Evolutionary conservation across 352 stramenopile genomes (phyloP).

Genomic region (Globisporangium recalcitrans): DNA sequence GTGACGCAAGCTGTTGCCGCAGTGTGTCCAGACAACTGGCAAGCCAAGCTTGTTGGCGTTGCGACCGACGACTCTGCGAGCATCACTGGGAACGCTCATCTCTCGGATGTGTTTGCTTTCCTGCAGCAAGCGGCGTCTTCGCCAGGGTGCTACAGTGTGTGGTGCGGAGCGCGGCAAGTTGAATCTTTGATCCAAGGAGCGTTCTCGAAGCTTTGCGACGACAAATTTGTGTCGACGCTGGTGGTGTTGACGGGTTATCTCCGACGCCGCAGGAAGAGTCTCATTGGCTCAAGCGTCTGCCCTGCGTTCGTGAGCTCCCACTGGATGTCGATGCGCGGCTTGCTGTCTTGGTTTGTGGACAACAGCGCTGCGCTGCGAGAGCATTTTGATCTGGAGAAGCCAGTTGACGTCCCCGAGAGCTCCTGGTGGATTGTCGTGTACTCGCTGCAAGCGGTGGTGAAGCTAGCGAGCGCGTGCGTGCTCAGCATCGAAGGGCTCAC

Average conservation of each 20-base stretch:
- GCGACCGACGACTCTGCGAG: constrained; percentile 5
- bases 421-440: constrained; percentile 13
- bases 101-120: neutral
- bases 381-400: neutral
- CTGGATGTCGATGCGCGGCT: constrained; percentile 2
- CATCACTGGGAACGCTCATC: neutral
- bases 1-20: neutral
- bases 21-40: constrained; percentile 2
- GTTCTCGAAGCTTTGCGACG: constrained; percentile 5
- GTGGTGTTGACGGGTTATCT: neutral
- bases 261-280: neutral
- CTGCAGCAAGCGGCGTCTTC: constrained; percentile 8
- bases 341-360: constrained; percentile 6
- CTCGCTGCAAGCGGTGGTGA: constrained; percentile 3
- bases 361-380: neutral
- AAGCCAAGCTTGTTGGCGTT: constrained; percentile 10
- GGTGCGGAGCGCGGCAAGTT: constrained; percentile 9
- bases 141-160: constrained; percentile 5
- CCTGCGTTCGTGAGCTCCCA: neutral
- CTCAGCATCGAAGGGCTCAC: constrained; percentile 1
- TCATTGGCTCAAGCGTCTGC: neutral
- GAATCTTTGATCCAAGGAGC: constrained; percentile 4
- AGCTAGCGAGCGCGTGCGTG: constrained; percentile 1
- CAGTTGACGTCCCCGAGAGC: neutral
- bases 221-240: constrained; percentile 2